Conservation (phyloP, 164 flowering plant genomes). For the Malania oleifera region DNA sequence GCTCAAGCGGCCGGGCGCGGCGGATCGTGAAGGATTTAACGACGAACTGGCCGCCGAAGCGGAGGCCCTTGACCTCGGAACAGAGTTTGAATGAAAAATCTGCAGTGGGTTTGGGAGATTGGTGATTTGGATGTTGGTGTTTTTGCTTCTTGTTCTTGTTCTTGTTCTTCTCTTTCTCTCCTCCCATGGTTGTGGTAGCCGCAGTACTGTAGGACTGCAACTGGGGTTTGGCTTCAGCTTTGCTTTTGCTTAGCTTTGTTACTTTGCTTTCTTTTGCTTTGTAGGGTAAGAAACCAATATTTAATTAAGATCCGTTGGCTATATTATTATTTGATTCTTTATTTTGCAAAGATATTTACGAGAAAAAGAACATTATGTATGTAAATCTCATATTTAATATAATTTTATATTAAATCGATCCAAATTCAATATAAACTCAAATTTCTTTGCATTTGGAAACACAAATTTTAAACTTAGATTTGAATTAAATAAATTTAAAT, state of each 20-base stretch:
- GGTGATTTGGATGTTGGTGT: constrained; percentile 47
- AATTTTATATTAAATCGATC: no score
- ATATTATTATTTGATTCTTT: not conserved
- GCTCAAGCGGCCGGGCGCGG: constrained; percentile 60
- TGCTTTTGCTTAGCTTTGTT: no score
- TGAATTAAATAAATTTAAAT: no score
- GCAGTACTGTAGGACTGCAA: constrained; percentile 7
- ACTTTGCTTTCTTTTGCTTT: constrained; percentile 4
- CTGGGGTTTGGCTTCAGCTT: no score
- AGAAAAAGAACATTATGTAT: no score
- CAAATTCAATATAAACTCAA: no score
- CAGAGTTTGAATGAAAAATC: constrained; percentile 59
- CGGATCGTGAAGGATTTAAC: constrained; percentile 87
- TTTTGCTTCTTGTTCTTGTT: constrained; percentile 56
- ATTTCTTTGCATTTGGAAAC: no score
- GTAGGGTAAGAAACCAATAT: constrained; percentile 20
- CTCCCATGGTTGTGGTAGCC: constrained; percentile 25
- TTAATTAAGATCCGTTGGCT: constrained; percentile 13
- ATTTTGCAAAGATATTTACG: no score
- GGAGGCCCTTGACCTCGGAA: constrained; percentile 74
- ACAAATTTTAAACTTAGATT: no score
- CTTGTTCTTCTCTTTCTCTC: constrained; percentile 36
- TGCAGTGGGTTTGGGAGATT: constrained; percentile 37
- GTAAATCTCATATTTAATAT: no score
- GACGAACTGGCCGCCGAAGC: constrained; percentile 81